Conservation (phyloP, 371 early-diverging fungal species). For the Mucor plumbeus region DNA sequence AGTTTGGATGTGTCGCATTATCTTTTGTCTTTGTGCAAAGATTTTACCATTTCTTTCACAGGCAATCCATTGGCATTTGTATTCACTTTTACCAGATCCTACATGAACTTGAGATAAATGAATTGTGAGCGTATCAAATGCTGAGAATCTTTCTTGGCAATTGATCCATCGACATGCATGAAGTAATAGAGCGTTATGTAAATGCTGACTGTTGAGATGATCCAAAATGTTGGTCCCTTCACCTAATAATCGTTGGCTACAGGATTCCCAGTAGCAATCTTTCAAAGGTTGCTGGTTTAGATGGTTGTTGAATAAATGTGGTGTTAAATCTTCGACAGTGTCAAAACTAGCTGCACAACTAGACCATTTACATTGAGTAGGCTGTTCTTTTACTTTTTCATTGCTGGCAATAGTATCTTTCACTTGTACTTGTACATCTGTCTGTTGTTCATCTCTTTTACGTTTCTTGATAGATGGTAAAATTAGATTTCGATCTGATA, state of each 20-base stretch:
- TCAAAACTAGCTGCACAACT: constrained; percentile 79
- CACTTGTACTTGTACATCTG: background rate
- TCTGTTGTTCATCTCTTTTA: constrained; percentile 3
- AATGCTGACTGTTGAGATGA: constrained; percentile 71
- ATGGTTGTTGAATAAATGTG: constrained; percentile 81
- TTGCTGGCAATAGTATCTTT: background rate
- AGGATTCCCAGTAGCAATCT: constrained; percentile 81
- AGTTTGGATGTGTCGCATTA: constrained; percentile 86
- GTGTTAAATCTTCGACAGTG: constrained; percentile 76
- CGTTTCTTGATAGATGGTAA: constrained; percentile 6
- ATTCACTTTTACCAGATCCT: constrained; percentile 71
- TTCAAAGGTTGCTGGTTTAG: constrained; percentile 50
- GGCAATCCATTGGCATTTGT: constrained; percentile 80
- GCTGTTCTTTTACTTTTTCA: background rate
- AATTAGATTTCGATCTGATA: constrained; percentile 2
- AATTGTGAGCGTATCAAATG: constrained; percentile 69
- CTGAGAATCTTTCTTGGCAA: constrained; percentile 59
- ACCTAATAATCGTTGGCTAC: constrained; percentile 60
- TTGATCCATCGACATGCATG: constrained; percentile 69
- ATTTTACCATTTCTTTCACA: constrained; percentile 74
- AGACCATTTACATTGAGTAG: constrained; percentile 74
- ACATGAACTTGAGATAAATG: constrained; percentile 83
- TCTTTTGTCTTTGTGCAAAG: constrained; percentile 80
- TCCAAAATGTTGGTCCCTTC: constrained; percentile 34
- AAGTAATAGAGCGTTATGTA: constrained; percentile 25